phyloP scores from a whole-genome alignment of 805 yeast species.

The Starmera quercuum region DNA sequence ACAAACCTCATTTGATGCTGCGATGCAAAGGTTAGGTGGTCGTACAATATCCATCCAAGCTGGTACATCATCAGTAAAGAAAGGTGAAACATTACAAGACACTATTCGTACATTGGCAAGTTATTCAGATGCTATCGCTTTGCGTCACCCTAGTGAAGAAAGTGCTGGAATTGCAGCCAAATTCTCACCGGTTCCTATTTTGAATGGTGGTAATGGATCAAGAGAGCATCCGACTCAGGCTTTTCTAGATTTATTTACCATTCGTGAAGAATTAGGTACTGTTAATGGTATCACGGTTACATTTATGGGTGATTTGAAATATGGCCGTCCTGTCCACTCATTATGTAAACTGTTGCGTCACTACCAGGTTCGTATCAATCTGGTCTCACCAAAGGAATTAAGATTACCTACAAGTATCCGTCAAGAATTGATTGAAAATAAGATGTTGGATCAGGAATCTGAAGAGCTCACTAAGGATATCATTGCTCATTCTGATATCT shows the following conservation, averaged over 20 bases:
- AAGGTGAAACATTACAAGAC: slow-evolving; percentile 97
- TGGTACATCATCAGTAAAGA: slow-evolving; percentile 86
- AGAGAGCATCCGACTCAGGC: slow-evolving; percentile 99
- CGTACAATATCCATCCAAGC: slow-evolving; percentile 85
- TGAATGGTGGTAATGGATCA: slow-evolving; percentile 97
- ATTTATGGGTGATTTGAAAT: slow-evolving; percentile 97
- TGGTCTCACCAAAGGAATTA: slow-evolving; percentile 86
- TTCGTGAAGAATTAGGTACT: slow-evolving; percentile 97
- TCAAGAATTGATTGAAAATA: slow-evolving; percentile 54
- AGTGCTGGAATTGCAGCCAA: slow-evolving; percentile 93
- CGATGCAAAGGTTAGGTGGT: slow-evolving; percentile 99
- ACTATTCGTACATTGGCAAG: slow-evolving; percentile 92
- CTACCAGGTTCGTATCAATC: slow-evolving; percentile 87
- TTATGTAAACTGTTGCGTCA: slow-evolving; percentile 82
- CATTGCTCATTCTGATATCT: slow-evolving; percentile 84
- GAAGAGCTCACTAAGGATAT: slow-evolving; percentile 76
- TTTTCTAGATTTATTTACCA: slow-evolving; percentile 92
- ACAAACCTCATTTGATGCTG: slow-evolving; percentile 94
- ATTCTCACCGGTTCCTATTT: slow-evolving; percentile 93
- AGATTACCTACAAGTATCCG: slow-evolving; percentile 71
- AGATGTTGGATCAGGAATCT: slow-evolving; percentile 68
- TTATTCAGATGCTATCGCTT: slow-evolving; percentile 92
- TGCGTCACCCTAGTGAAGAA: slow-evolving; percentile 92
- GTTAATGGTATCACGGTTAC: slow-evolving; percentile 97
- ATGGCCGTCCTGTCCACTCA: slow-evolving; percentile 98